Base-by-base conservation (phyloP, 2,329 filamentous ascomycete species). In the Aspergillus thermomutatus region DNA sequence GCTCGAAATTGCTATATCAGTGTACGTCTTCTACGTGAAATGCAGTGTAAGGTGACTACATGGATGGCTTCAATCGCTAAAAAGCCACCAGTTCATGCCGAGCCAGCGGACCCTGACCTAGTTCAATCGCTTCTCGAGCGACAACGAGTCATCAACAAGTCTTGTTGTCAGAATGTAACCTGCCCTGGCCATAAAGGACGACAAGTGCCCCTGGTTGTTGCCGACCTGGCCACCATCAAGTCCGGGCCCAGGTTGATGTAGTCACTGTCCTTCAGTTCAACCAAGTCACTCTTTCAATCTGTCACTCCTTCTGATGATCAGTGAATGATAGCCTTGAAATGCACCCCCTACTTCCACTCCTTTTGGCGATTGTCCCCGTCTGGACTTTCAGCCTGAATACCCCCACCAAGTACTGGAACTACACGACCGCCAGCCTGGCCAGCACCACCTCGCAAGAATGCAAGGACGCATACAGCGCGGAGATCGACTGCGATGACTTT, bases 401-500 rank as follows among this genome's bases (percentile, higher is more conserved):
- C 40, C 3, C 40, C n/a, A 23, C n/a, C 40, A n/a, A 49, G 2
- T 10, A 54, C 51, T 58, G 53, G 55, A 50, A 52, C 41, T 60
- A 58, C 26, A 58, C 55, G 5, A 54, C 50, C 5, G n/a, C 21
- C 45, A 51, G 48, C 41, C 55, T 60, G 6, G 53, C 50, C 34
- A 54, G 37, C 28, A 56, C 55, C 7, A 58, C 58, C 10, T 60
- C 58, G 4, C 17, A 52, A 28, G n/a, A 21, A 53, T 61, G 56
- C 54, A 59, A 57, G 46, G 25, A 49, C n/a, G 56, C 59, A 8
- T 61, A 61, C 50, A 57, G 56, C 46, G 49, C 59, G 9, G 49
- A 60, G 4, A 58, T 59, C 40, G 31, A 47, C 6, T 60, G 59
- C 52, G 45, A 55, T 5, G 49, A 52, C 2, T 59, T 47, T 26